phyloP scores from a whole-genome alignment of 768 basidiomycete genomes.

The Kwoniella shandongensis region DNA sequence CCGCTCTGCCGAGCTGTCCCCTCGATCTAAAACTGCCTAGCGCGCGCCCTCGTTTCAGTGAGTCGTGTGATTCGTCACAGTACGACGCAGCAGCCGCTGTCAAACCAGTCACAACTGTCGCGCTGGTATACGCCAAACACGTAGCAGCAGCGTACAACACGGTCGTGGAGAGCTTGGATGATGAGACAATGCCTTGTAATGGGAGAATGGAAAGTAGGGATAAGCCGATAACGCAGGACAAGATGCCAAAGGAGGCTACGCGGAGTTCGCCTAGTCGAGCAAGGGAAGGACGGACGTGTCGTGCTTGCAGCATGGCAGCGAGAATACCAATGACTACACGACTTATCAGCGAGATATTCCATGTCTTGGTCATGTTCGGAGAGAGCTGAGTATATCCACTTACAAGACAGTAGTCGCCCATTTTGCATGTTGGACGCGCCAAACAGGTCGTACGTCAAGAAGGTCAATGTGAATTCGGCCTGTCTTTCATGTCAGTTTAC shows the following conservation, averaged over 20 bases:
- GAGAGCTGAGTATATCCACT: constrained; percentile 17
- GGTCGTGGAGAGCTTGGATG: constrained; percentile 54
- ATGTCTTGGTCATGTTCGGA: not conserved
- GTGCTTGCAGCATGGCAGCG: constrained; percentile 85
- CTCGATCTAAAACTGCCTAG: constrained; percentile 77
- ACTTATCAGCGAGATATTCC: not conserved
- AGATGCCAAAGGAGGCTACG: constrained; percentile 79
- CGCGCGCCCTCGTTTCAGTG: constrained; percentile 76
- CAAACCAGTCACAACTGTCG: constrained; percentile 90
- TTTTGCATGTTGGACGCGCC: constrained; percentile 50
- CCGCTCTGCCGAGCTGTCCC: constrained; percentile 88
- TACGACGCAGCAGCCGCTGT: constrained; percentile 88
- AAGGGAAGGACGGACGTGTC: constrained; percentile 82
- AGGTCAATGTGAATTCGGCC: constrained; percentile 97
- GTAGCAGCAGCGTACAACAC: constrained; percentile 64
- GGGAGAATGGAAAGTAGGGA: constrained; percentile 72
- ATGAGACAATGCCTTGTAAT: constrained; percentile 58
- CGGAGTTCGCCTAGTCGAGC: constrained; percentile 72
- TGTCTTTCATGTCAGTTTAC: constrained; percentile 14
- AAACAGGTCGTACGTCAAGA: constrained; percentile 63
- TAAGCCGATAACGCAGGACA: constrained; percentile 70
- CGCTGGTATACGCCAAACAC: constrained; percentile 88
- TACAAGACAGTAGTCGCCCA: constrained; percentile 50
- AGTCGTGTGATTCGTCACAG: constrained; percentile 66
- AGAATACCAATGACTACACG: constrained; percentile 83